Conservation (phyloP, 2,329 filamentous ascomycete genomes). For the Penicillium vulpinum region DNA sequence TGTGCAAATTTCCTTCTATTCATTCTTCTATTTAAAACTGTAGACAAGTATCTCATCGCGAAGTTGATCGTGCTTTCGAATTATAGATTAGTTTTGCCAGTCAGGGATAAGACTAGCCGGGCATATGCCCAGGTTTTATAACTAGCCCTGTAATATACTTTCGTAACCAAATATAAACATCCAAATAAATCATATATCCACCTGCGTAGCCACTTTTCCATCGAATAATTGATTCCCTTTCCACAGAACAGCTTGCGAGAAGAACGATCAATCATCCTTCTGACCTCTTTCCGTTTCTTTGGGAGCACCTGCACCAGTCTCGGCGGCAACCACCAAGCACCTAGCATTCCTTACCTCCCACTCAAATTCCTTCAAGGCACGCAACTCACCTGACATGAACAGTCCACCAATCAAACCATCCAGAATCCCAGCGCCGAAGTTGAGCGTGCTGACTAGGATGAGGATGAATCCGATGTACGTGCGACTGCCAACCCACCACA, state of each 20-base stretch:
- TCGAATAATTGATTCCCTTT: neutral
- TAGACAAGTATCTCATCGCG: neutral
- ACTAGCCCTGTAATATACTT: neutral
- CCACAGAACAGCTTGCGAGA: too few species aligned
- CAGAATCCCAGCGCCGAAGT: constrained; percentile 71
- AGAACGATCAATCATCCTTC: neutral
- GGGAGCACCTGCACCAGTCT: neutral
- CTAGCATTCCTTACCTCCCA: constrained; percentile 81
- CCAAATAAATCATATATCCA: neutral
- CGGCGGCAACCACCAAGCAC: constrained; percentile 22
- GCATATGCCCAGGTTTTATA: too few species aligned
- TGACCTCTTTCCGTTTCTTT: neutral
- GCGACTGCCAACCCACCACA: constrained; percentile 75
- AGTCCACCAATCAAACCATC: constrained; percentile 84
- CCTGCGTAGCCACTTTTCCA: neutral
- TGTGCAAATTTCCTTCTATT: neutral
- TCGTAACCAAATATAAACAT: neutral
- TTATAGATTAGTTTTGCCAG: constrained; percentile 7
- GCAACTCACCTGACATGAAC: constrained; percentile 81
- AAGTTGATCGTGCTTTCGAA: neutral
- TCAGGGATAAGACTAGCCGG: neutral
- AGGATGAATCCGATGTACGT: constrained; percentile 79
- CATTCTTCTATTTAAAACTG: neutral
- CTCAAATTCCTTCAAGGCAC: constrained; percentile 83
- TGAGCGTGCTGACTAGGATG: constrained; percentile 75